Evolutionary conservation across 257 asterid species (phyloP), one percentile per base, ranked within the genome.

Genomic region (Eucommia ulmoides): DNA sequence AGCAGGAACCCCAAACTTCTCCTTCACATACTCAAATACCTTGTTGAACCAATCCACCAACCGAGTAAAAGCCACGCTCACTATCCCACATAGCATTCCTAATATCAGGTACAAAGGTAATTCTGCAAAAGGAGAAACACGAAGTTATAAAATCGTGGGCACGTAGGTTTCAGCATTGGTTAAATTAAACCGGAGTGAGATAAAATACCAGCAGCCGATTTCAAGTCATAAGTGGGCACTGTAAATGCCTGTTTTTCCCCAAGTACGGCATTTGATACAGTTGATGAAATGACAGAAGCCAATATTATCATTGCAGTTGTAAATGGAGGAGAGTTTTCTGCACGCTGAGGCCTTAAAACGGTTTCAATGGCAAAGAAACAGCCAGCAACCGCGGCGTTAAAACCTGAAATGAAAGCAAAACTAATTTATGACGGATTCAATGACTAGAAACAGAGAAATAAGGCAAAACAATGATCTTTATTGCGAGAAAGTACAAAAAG

Each of bases 361-460:
- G 99, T 91, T 62, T 91, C 99, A 62, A 86, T 91, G 24, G 99
- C 99, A 91, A 91, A 91, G 77, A 91, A 91, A 60, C 94, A 91
- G 23, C 99, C 99, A 63, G 99, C 99, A 65, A 91, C 96, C 1
- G 99, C 95, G 24, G 96, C 99, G 72, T 86, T 91, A 69, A 91
- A 91, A 67, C 99, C 99, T 91, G 77, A 5, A 15, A 16, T 16
- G 7, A 42, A 18, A 5, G 20, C 20, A 18, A 42, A 0, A 38
- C 10, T 29, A 5, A 12, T 29, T 7, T 29, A 29, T 5, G 38
- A 29, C 12, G 38, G n/a, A n/a, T n/a, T n/a, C n/a, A n/a, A n/a
- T n/a, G n/a, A n/a, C n/a, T n/a, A n/a, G n/a, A 29, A 29, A 29
- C 38, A 29, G 12, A 29, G n/a, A n/a, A n/a, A n/a, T n/a, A n/a